Evolutionary conservation across 768 basidiomycete genomes (phyloP), one percentile per base, ranked within the genome.

Genomic region (Termitomyces sp.): DNA sequence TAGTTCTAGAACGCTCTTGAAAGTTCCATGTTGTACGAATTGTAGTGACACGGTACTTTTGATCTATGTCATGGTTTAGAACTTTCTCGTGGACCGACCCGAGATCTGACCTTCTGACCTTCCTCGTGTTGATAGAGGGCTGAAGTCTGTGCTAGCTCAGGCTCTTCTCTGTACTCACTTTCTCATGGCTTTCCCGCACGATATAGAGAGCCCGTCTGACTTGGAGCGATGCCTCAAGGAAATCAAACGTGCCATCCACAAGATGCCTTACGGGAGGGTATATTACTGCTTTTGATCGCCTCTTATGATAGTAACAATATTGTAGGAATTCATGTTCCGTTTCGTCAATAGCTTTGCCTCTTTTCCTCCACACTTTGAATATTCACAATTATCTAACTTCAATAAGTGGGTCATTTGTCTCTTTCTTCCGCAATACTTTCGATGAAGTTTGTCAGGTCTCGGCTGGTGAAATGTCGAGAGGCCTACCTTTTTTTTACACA

Each of bases 241-340:
- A 4, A n/a, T 62, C 1, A 14, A 43, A 10, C 31, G 12, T 27
- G 58, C 29, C 10, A 39, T 57, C 18, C 7, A 31, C 16, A 49
- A 32, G 12, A 51, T 59, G 37, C 61, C 61, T 18, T 62, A 62
- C 46, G 56, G 61, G 24, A 54, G 16, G 52, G 61, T 59, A 57
- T 24, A 42, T 18, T 18, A 2, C 20, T 52, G n/a, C 7, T 29
- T 26, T 20, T 9, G 18, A 41, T 41, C 31, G 20, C 20, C n/a
- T 13, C 44, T 16, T 16, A 36, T 18, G 24, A 12, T 54, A 31
- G 20, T n/a, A 2, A 39, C 10, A 18, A 26, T 34, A 9, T 42
- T 22, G 12, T 48, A 59, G 57, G 13, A 16, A 2, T 41, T 56
- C 39, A 39, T 59, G 55, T 27, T 34, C 5, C 48, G 27, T 20